Conservation (phyloP, 768 basidiomycete species). For the Podaxis sp. region DNA sequence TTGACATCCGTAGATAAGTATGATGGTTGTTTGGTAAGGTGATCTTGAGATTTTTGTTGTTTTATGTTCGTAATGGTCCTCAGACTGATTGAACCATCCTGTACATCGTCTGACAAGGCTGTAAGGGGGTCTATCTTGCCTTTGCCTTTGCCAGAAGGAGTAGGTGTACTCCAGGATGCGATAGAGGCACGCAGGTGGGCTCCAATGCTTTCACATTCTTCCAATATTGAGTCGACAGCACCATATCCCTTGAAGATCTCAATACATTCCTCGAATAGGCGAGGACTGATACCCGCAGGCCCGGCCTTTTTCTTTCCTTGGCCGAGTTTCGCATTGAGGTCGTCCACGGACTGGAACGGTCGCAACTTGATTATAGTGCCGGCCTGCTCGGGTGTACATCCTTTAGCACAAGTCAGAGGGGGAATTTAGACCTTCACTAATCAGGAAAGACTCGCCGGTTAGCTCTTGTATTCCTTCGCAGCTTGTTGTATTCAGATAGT, state of each 20-base stretch:
- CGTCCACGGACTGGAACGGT: slow-evolving; percentile 75
- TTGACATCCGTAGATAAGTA: slow-evolving; percentile 62
- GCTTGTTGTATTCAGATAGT: slow-evolving; percentile 66
- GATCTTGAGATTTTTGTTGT: slow-evolving; percentile 51
- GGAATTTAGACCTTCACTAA: slow-evolving; percentile 8
- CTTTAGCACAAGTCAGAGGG: slow-evolving; percentile 31
- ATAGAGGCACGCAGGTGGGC: slow-evolving; percentile 70
- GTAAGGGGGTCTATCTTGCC: slow-evolving; percentile 26
- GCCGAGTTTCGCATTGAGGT: slow-evolving; percentile 71
- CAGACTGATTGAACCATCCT: slow-evolving; percentile 65
- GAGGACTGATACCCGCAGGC: slow-evolving; percentile 79
- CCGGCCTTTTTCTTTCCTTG: slow-evolving; percentile 88
- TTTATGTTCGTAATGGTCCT: slow-evolving; percentile 41
- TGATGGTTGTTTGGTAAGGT: slow-evolving; percentile 73
- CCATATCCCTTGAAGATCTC: slow-evolving; percentile 83
- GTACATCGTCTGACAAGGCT: slow-evolving; percentile 32
- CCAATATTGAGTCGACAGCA: slow-evolving; percentile 84
- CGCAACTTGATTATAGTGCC: slow-evolving; percentile 72
- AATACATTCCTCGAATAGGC: slow-evolving; percentile 88
- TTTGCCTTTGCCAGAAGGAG: slow-evolving; percentile 36
- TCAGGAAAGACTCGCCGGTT: slow-evolving; percentile 50
- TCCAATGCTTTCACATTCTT: slow-evolving; percentile 87
- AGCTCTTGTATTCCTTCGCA: slow-evolving; percentile 69
- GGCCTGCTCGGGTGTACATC: slow-evolving; percentile 82
- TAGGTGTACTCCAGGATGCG: slow-evolving; percentile 64